Evolutionary conservation across 257 asterid species (phyloP).

Genomic region (Thymus mandschuricus): DNA sequence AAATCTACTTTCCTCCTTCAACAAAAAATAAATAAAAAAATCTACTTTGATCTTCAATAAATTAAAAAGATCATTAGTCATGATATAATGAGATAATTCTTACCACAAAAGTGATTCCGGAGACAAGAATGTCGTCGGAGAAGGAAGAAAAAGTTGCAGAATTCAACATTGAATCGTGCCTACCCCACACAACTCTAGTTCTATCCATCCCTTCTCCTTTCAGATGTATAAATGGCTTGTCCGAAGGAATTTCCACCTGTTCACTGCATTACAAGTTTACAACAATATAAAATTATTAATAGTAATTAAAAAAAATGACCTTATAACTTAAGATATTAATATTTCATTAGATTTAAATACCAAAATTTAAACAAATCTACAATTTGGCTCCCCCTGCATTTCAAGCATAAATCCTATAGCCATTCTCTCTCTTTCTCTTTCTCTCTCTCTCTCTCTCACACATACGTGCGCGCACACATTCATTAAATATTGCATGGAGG

Average conservation of each 20-base stretch:
- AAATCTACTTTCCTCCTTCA: too few species aligned
- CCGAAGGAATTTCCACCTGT: constrained; percentile 39
- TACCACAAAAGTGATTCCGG: constrained; percentile 42
- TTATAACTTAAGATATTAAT: too few species aligned
- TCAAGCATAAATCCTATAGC: too few species aligned
- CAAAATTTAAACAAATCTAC: too few species aligned
- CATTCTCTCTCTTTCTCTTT: not conserved
- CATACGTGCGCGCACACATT: not conserved
- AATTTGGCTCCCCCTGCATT: too few species aligned
- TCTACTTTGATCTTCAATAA: too few species aligned
- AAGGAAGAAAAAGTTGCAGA: constrained; percentile 44
- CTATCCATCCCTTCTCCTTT: constrained; percentile 45
- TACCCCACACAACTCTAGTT: constrained; percentile 44
- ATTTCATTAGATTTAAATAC: too few species aligned
- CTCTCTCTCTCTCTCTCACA: not conserved
- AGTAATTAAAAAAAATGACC: too few species aligned
- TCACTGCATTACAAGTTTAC: constrained; percentile 36
- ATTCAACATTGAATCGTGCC: constrained; percentile 23
- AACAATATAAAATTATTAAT: too few species aligned
- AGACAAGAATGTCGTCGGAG: constrained; percentile 48
- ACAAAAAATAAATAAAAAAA: too few species aligned
- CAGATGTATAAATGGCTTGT: constrained; percentile 48
- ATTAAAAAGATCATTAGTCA: too few species aligned
- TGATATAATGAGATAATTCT: not conserved
- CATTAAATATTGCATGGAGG: not conserved